Evolutionary conservation across 495 filamentous ascomycete species (phyloP).

Genomic region (Penicillium manginii): DNA sequence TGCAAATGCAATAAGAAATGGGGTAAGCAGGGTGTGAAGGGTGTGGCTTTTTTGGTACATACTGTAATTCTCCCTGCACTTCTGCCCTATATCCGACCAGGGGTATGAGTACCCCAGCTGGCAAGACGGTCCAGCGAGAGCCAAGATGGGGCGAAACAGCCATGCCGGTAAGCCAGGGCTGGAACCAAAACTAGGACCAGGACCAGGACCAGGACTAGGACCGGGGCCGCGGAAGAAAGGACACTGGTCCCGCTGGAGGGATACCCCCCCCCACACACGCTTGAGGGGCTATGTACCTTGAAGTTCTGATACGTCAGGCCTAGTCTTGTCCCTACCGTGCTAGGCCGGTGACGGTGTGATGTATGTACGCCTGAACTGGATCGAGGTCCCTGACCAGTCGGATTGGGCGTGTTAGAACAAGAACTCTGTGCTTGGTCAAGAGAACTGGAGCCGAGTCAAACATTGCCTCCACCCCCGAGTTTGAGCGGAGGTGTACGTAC

Average conservation of each 20-base stretch:
- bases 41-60: background rate
- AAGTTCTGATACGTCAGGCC: constrained; percentile 26
- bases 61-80: constrained; percentile 12
- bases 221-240: constrained; percentile 17
- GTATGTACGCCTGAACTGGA: constrained; percentile 27
- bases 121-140: background rate
- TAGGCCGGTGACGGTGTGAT: constrained; percentile 24
- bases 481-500: constrained; percentile 1
- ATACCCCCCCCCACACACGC: constrained; percentile 12
- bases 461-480: constrained; percentile 7
- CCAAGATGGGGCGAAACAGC: background rate
- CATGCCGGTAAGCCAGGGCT: background rate
- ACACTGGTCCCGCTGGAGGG: constrained; percentile 16
- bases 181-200: background rate
- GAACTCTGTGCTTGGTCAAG: constrained; percentile 12
- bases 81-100: constrained; percentile 14
- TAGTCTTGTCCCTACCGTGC: constrained; percentile 12
- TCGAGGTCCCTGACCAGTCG: constrained; percentile 27
- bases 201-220: constrained; percentile 6
- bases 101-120: background rate
- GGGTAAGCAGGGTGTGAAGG: background rate
- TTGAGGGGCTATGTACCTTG: background rate
- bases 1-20: background rate
- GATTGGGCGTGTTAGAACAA: constrained; percentile 18
- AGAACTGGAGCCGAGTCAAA: constrained; percentile 10